phyloP scores from a whole-genome alignment of 1,139 yeast species.

The Saccharomycopsis hybrid region DNA sequence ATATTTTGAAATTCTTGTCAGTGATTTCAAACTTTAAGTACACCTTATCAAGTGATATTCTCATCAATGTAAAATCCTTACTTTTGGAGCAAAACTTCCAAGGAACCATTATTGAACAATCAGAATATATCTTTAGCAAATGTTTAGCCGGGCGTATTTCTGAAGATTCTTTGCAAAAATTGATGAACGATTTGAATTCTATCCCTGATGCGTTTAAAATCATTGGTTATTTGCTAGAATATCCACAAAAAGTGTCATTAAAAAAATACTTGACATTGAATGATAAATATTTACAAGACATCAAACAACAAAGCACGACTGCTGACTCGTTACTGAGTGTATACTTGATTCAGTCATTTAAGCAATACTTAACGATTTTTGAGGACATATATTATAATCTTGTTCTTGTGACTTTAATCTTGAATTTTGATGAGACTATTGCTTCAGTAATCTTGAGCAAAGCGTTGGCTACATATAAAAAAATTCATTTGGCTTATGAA shows the following conservation, averaged over 20 bases:
- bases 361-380: conserved; percentile 25
- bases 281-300: not conserved
- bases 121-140: conserved; percentile 32
- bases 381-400: conserved; percentile 29
- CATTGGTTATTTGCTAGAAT: conserved; percentile 25
- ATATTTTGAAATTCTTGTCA: conserved; percentile 23
- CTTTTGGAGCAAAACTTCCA: conserved; percentile 21
- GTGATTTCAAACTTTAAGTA: conserved; percentile 25
- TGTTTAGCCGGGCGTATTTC: conserved; percentile 27
- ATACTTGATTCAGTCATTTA: conserved; percentile 20
- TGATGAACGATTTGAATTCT: conserved; percentile 25
- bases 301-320: not conserved
- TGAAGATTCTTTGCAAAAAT: conserved; percentile 23
- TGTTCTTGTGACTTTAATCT: conserved; percentile 33
- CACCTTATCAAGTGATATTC: conserved; percentile 25
- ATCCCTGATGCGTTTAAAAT: conserved; percentile 25
- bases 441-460: conserved; percentile 21
- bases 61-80: conserved; percentile 22
- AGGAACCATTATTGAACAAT: conserved; percentile 25
- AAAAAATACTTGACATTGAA: not conserved
- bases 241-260: conserved; percentile 1
- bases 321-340: not conserved
- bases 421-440: conserved; percentile 26
- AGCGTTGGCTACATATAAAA: conserved; percentile 22
- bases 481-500: conserved; percentile 22